phyloP scores from a whole-genome alignment of 306 rosid genomes.

The Vicia sativa region DNA sequence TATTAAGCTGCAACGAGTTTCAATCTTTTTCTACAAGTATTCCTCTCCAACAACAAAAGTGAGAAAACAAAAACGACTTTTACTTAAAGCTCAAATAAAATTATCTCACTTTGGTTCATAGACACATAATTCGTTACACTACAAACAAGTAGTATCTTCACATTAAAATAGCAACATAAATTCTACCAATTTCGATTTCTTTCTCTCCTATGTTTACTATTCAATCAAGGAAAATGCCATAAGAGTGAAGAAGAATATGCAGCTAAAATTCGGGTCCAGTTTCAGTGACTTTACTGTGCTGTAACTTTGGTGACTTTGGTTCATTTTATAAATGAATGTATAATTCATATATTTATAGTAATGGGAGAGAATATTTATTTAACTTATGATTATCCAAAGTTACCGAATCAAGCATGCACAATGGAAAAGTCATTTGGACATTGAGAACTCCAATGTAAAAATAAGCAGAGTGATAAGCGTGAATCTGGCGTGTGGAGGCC shows the following conservation, averaged over 20 bases:
- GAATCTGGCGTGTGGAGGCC: not conserved
- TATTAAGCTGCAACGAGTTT: too few species aligned
- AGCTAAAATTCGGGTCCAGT: not conserved
- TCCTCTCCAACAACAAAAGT: too few species aligned
- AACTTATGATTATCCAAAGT: too few species aligned
- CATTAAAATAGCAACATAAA: not conserved
- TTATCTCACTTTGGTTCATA: not conserved
- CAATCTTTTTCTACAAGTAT: too few species aligned
- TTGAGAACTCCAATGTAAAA: constrained; percentile 17
- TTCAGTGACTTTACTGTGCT: too few species aligned
- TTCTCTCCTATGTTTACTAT: constrained; percentile 7
- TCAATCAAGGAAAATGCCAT: constrained; percentile 20
- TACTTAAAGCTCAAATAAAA: not conserved
- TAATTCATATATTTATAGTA: too few species aligned
- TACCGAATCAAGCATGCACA: constrained; percentile 20
- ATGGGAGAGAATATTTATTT: too few species aligned
- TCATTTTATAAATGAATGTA: too few species aligned
- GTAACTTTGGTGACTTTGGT: too few species aligned
- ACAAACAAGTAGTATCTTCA: not conserved
- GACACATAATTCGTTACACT: not conserved
- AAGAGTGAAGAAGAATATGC: constrained; percentile 15
- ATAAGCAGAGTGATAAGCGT: not conserved
- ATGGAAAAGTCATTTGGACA: constrained; percentile 3
- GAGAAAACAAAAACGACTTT: too few species aligned
- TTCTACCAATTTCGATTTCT: not conserved